phyloP scores from a whole-genome alignment of 768 basidiomycete species.

The Boletus pseudopeckii region DNA sequence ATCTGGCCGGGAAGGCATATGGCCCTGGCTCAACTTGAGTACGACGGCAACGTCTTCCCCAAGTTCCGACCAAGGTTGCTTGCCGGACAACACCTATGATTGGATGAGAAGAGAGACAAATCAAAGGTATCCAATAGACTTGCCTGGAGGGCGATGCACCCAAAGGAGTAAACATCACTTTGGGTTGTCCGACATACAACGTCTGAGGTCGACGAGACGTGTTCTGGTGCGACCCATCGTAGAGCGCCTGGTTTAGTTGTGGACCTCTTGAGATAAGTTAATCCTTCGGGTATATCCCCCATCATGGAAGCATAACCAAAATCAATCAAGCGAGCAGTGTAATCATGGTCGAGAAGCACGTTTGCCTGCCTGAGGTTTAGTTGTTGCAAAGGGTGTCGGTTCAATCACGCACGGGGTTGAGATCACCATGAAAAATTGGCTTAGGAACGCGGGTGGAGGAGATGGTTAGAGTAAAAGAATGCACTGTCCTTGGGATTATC shows the following conservation, averaged over 20 bases:
- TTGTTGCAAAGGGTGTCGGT: too few species aligned
- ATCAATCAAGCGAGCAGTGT: slow-evolving; percentile 1
- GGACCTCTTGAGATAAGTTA: not conserved
- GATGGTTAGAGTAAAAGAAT: not conserved
- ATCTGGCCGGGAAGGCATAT: not conserved
- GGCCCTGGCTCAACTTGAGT: not conserved
- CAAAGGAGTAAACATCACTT: slow-evolving; percentile 3
- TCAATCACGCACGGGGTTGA: not conserved
- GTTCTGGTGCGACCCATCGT: slow-evolving; percentile 2
- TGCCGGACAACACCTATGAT: too few species aligned
- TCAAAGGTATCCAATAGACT: not conserved
- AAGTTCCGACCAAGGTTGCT: too few species aligned
- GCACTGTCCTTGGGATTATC: not conserved
- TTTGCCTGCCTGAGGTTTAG: not conserved
- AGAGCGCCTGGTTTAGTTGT: not conserved
- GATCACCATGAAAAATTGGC: not conserved
- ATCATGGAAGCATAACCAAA: not conserved
- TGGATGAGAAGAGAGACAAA: not conserved
- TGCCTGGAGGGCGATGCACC: not conserved
- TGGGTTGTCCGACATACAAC: not conserved
- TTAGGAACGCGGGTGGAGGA: not conserved
- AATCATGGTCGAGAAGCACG: not conserved
- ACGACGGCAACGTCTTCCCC: not conserved
- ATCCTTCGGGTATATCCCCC: not conserved
- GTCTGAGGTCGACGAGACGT: not conserved